A percentile compares a stretch with the other conserved stretches of the same genome.
phyloP scores from a whole-genome alignment of 106 monocot species.

The Ottelia alismoides region DNA sequence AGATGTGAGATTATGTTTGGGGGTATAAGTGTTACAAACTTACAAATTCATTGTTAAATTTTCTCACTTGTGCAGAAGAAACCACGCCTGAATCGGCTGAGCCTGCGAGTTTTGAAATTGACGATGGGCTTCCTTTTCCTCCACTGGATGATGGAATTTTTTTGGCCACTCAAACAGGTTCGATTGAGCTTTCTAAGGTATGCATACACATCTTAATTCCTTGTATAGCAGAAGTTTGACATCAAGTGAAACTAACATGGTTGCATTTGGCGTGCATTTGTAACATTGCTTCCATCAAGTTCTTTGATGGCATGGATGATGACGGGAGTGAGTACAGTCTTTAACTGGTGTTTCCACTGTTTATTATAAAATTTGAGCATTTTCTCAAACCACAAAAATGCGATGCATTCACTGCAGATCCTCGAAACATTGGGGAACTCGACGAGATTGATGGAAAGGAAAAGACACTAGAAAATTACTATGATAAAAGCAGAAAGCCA shows the following conservation, averaged over 20 bases:
- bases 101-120: constrained; percentile 25
- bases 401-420: constrained; percentile 27
- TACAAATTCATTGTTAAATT: too few relatives aligned
- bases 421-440: constrained; percentile 9
- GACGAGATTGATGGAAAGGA: constrained; percentile 7
- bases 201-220: not conserved
- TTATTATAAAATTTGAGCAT: not conserved
- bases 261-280: not conserved
- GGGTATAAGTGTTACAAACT: too few relatives aligned
- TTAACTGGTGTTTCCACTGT: not conserved
- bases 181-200: constrained; percentile 80
- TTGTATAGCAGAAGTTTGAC: constrained; percentile 1
- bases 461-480: constrained; percentile 9
- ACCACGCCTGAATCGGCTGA: constrained; percentile 42
- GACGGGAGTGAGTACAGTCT: constrained; percentile 74
- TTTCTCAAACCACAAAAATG: not conserved
- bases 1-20: too few relatives aligned
- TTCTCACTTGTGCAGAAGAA: too few relatives aligned
- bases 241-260: too few relatives aligned
- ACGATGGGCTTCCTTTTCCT: constrained; percentile 73
- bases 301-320: constrained; percentile 93
- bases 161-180: constrained; percentile 35
- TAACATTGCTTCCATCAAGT: constrained; percentile 22
- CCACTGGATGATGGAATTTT: constrained; percentile 80
- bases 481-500: constrained; percentile 10